Percentiles rank a stretch among this genome's conserved stretches.
These are phyloP conservation scores for Diversispora epigaea DNA, from an alignment of 192 early-diverging fungal genomes.

Conservation along the genomic window DNA sequence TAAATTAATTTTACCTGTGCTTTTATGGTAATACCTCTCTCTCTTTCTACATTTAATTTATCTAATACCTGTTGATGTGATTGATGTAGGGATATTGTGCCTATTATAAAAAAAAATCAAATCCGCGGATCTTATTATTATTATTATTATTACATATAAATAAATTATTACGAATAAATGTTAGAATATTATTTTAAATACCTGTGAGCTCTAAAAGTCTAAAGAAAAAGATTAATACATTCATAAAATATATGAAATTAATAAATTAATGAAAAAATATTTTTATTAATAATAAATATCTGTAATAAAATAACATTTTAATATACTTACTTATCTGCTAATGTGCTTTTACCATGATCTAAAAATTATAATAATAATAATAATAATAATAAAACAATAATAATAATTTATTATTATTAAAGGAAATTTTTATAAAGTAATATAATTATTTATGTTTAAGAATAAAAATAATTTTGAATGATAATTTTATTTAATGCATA, in stretches of 20 bases:
- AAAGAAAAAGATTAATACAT: not conserved
- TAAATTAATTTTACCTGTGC: slow-evolving; percentile 65
- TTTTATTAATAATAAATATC: no score
- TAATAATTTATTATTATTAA: slow-evolving; percentile 1
- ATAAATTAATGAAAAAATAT: not conserved
- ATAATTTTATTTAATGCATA: not conserved
- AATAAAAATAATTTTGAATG: no score
- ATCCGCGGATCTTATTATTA: no score
- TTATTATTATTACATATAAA: not conserved
- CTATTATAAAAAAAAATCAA: not conserved
- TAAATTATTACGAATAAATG: not conserved
- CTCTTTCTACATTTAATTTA: slow-evolving; percentile 93
- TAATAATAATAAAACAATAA: not conserved
- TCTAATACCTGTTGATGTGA: slow-evolving; percentile 81
- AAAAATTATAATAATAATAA: not conserved
- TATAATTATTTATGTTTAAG: no score
- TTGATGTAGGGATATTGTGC: slow-evolving; percentile 23
- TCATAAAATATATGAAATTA: not conserved
- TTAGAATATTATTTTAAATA: slow-evolving; percentile 60
- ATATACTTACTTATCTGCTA: slow-evolving; percentile 71
- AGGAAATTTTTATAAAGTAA: not conserved
- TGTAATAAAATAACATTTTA: not conserved
- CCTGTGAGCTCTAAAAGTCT: slow-evolving; percentile 88
- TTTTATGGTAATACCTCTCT: slow-evolving; percentile 97
- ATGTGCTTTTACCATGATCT: slow-evolving; percentile 89